These are phyloP conservation scores for Boletus insuetus DNA, from an alignment of 768 basidiomycete genomes.

Conservation along the genomic window DNA sequence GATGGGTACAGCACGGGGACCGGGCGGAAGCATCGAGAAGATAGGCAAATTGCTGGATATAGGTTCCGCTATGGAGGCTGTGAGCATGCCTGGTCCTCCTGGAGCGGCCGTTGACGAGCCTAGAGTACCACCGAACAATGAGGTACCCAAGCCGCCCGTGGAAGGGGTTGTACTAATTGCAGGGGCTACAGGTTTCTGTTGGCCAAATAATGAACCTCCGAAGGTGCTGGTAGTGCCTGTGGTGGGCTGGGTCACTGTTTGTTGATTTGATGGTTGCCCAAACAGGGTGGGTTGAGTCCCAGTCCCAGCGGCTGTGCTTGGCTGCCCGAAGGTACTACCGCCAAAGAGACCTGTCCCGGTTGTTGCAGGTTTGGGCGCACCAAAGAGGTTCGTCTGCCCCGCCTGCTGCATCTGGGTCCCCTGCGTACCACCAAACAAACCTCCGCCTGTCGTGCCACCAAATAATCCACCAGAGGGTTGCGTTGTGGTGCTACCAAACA, in stretches of 20 bases:
- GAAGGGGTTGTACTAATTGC: slow-evolving; percentile 44
- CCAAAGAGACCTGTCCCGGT: slow-evolving; percentile 46
- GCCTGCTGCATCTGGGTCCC: slow-evolving; percentile 39
- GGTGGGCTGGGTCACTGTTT: slow-evolving; percentile 35
- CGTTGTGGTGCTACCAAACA: slow-evolving; percentile 36
- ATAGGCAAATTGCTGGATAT: slow-evolving; percentile 70
- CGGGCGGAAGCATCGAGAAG: slow-evolving; percentile 71
- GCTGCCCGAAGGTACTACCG: slow-evolving; percentile 47
- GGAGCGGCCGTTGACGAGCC: slow-evolving; percentile 41
- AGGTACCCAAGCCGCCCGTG: slow-evolving; percentile 34
- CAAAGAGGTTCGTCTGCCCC: slow-evolving; percentile 29
- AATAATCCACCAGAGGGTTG: slow-evolving; percentile 36
- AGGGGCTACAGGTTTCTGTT: slow-evolving; percentile 48
- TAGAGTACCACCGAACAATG: slow-evolving; percentile 42
- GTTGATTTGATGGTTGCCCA: slow-evolving; percentile 50
- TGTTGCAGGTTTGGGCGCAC: slow-evolving; percentile 31
- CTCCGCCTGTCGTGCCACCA: slow-evolving; percentile 32
- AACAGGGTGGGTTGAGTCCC: slow-evolving; percentile 43
- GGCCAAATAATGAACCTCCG: slow-evolving; percentile 47
- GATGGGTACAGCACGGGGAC: slow-evolving; percentile 58
- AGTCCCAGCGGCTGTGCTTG: slow-evolving; percentile 29
- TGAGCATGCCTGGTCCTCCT: slow-evolving; percentile 59
- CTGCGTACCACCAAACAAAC: slow-evolving; percentile 36
- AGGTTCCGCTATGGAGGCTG: slow-evolving; percentile 87
- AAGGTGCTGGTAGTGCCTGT: slow-evolving; percentile 34